Base-by-base conservation (phyloP, 257 asterid genomes). In the Leptodermis oblonga region DNA sequence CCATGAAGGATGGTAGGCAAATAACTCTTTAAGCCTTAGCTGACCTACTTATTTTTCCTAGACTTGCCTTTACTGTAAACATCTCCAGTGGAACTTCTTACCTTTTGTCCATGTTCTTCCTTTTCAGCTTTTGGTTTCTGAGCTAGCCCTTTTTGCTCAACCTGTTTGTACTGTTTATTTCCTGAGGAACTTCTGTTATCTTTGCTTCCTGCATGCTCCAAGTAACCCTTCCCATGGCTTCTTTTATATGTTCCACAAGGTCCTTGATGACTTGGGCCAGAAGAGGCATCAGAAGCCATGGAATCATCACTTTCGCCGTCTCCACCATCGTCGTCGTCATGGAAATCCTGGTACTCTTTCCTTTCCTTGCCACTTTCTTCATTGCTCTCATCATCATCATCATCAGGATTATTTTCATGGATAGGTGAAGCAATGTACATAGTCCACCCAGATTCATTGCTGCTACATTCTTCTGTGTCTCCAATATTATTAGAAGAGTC, bases 401-500 rank as follows among this genome's bases (percentile, higher is more conserved):
- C 78, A 5, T 15, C 51, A 0, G 70, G 60, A 56, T 77, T 71
- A 23, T 69, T 67, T 26, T 77, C 89, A 25, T 54, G 65, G 62
- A 56, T 83, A 2, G 96, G 84, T 0, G 88, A 81, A 54, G 94
- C 95, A 10, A 92, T 79, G 39, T 92, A 92, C 80, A 73, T 80
- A 1, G 98, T 92, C 98, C 98, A 92, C 6, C 98, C 97, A 0
- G 98, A 92, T 65, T 90, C 98, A 58, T 73, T 88, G 88, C 97
- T 92, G 90, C 90, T 87, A 43, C 96, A 90, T 78, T 84, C 92
- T 78, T 88, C 97, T 62, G 53, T 65, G 45, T 60, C 92, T 77
- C 85, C 79, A 64, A 68, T 65, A 54, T 70, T 46, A 54, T 85
- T 82, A 7, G 92, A 81, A 68, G 86, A 77, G 62, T 90, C 94